Conservation (phyloP, 352 stramenopile species). For the Pythium rishiriense region DNA sequence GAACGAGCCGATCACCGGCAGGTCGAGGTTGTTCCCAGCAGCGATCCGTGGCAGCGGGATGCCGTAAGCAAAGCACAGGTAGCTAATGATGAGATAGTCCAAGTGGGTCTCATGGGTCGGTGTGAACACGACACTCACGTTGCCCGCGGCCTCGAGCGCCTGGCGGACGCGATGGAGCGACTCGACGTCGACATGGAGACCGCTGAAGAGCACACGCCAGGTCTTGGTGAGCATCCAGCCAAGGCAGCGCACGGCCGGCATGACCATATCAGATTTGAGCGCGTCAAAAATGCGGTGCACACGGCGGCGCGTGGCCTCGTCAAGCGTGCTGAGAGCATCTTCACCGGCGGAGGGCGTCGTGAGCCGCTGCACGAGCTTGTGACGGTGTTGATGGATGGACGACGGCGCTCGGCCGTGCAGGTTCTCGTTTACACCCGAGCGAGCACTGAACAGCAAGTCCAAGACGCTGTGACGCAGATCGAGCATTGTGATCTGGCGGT, state of each 20-base stretch:
- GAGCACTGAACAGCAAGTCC: constrained; percentile 69
- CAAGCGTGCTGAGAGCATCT: neutral
- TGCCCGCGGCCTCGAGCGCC: constrained; percentile 41
- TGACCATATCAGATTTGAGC: constrained; percentile 75
- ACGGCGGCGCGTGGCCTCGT: constrained; percentile 30
- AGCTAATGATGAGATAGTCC: constrained; percentile 91
- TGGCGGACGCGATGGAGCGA: constrained; percentile 60
- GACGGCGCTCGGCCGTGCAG: constrained; percentile 45
- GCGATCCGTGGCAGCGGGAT: constrained; percentile 84
- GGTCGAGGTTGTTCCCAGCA: constrained; percentile 86
- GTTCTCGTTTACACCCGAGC: constrained; percentile 54
- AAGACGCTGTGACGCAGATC: constrained; percentile 59
- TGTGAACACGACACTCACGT: constrained; percentile 80
- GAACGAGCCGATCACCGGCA: constrained; percentile 79
- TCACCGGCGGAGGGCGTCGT: neutral
- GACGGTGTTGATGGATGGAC: constrained; percentile 38
- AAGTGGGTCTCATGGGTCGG: constrained; percentile 90
- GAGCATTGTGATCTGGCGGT: constrained; percentile 31
- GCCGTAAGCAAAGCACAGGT: constrained; percentile 87
- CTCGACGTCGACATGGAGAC: constrained; percentile 67
- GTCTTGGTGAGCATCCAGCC: constrained; percentile 81
- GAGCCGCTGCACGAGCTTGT: constrained; percentile 43
- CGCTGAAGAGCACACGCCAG: constrained; percentile 74
- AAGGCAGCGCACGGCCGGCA: constrained; percentile 70
- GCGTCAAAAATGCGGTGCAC: constrained; percentile 60